Base-by-base conservation (phyloP, 2,329 filamentous ascomycete genomes). In the Lachnellula subtilissima region DNA sequence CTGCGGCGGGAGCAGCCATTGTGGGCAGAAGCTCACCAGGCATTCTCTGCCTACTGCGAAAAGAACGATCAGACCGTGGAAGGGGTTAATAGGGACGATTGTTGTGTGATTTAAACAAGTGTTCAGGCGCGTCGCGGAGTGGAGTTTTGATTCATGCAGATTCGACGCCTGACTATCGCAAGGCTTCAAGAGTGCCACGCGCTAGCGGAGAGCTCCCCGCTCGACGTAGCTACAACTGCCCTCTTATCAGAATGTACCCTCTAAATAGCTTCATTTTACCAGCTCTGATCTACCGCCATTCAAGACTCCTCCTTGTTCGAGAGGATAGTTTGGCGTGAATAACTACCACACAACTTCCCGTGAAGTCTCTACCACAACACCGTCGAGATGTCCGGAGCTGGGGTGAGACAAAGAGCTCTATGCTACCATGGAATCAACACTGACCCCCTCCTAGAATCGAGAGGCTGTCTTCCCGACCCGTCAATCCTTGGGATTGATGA, bases 401-500 rank as follows among this genome's bases (percentile, higher is more conserved):
- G 69, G 68, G 79, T 81, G 69, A 63, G 64, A 57, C 54, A 55
- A 48, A 40, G 43, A 53, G 25, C 55, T 56, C 23, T 53, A 39
- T 17, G 57, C 54, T 54, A n/a, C 43, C 45, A 45, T 53, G 15
- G 25, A 23, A 28, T 28, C 39, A 54, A 22, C 51, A 39, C 57
- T 66, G 52, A 64, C 53, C 52, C 52, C 59, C 60, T 58, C 68
- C 55, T 73, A 96, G 92, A 91, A 93, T 74, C 86, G 94, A 73
- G 94, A 99, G 77, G 83, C 92, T 70, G 93, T 99, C 76, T 99
- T 99, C 76, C 90, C 94, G 69, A 99, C 94, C 71, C 90, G 94
- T 70, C 94, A 99, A 80, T 96, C 91, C 73, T 80, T 99, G 76
- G 92, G 91, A 63, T 76, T 95, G 71, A 99, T 99, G 93, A 97